Evolutionary conservation across 139 green algal genomes (phyloP).

Genomic region (Picochlorum sp.): DNA sequence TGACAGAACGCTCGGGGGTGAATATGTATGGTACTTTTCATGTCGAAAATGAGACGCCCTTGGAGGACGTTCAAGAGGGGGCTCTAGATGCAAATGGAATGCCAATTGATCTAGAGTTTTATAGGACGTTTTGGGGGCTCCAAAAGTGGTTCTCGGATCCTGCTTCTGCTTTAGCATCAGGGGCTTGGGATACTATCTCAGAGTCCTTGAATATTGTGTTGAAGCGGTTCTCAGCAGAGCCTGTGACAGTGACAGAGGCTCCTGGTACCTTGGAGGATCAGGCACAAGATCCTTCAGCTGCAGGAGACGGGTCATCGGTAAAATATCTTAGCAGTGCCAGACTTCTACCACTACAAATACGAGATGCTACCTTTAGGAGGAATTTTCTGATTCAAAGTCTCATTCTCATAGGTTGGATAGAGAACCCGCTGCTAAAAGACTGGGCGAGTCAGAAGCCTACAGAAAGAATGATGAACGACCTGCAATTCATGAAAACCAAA

Average conservation of each 20-base stretch:
- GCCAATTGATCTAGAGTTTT: constrained; percentile 46
- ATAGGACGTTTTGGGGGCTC: constrained; percentile 69
- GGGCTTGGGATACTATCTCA: constrained; percentile 16
- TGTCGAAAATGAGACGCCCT: constrained; percentile 27
- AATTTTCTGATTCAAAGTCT: constrained; percentile 58
- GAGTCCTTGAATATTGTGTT: constrained; percentile 14
- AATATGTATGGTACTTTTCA: constrained; percentile 44
- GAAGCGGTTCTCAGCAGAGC: constrained; percentile 16
- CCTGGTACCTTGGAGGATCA: not conserved
- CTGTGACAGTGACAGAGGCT: constrained; percentile 14
- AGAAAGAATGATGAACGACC: not conserved
- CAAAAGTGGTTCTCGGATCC: constrained; percentile 35
- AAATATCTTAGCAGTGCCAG: constrained; percentile 68
- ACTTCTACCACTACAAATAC: constrained; percentile 65
- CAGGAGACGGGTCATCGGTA: constrained; percentile 10
- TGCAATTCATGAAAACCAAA: constrained; percentile 5
- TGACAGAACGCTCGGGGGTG: constrained; percentile 41
- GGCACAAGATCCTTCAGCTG: not conserved
- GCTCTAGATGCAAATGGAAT: constrained; percentile 30
- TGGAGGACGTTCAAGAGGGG: constrained; percentile 39
- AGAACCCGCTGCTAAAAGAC: not conserved
- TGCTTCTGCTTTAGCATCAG: not conserved
- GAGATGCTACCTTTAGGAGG: constrained; percentile 61
- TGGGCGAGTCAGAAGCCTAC: not conserved
- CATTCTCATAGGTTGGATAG: constrained; percentile 14